Evolutionary conservation across 495 filamentous ascomycete species (phyloP), one percentile per base, ranked within the genome.

Genomic region (Cudoniella acicularis): DNA sequence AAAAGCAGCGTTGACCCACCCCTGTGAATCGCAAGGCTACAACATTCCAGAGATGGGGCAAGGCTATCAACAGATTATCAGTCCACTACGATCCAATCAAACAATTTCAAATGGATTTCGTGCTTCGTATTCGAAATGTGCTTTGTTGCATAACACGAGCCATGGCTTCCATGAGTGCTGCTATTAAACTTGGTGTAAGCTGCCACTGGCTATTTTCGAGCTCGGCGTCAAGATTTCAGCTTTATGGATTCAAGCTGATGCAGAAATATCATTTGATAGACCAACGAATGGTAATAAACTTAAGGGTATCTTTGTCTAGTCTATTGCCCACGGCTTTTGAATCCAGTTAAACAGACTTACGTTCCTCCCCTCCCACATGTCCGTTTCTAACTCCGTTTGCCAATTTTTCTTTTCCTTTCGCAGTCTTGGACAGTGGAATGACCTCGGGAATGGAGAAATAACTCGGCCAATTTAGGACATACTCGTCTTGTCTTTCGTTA

Each of bases 401-500:
- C 13, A 52, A 42, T 10, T 49, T 51, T 10, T 24, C 41, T n/a
- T 40, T 53, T 3, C 52, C 42, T 21, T 11, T 49, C 11, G 40
- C 49, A n/a, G 51, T 59, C 26, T 56, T 50, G 8, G 52, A 1
- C 6, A 52, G 10, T 22, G 52, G 50, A 30, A 67, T 49, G 10
- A 68, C 63, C 21, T 68, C 65, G 4, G 77, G 77, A 21, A 79
- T 26, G 0, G 70, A 69, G 10, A 60, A 63, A 25, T 67, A 45
- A 30, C 66, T 61, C 13, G 77, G 75, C 77, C 77, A 80, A 6
- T 66, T 60, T 24, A 79, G 55, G 46, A 72, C 66, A 62, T 72
- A 78, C 58, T 79, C 71, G 45, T 78, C 75, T 59, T 77, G 75
- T 42, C 60, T 68, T 23, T 69, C 69, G 48, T 76, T 78, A 52